Percentiles rank a stretch among this genome's conserved stretches.
These are phyloP conservation scores for Alloascoidea africana DNA, from an alignment of 805 yeast genomes.

Conservation along the genomic window DNA sequence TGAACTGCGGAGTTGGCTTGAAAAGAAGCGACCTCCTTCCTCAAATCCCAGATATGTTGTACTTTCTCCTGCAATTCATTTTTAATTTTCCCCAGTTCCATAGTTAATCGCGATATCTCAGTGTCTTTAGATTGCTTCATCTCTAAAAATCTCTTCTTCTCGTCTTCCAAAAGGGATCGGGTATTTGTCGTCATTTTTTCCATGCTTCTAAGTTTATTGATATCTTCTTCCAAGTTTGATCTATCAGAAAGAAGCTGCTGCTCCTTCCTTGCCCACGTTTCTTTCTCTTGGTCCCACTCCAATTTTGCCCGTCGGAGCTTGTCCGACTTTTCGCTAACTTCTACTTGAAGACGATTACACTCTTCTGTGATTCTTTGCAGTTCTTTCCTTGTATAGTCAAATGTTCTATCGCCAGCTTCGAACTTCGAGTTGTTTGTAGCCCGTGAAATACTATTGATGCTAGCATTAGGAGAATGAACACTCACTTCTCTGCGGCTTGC, in stretches of 20 bases:
- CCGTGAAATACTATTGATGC: too few relatives aligned
- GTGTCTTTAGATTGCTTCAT: neutral
- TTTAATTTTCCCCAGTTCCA: neutral
- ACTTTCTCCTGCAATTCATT: neutral
- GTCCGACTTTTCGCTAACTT: slow-evolving; percentile 1
- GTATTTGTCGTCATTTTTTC: neutral
- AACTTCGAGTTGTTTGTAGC: slow-evolving; percentile 5
- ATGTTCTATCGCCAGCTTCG: slow-evolving; percentile 5
- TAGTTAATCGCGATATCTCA: neutral
- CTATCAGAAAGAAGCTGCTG: slow-evolving; percentile 6
- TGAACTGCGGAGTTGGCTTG: neutral
- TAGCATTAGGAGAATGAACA: neutral
- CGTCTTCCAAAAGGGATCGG: slow-evolving; percentile 3
- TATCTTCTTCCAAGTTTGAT: slow-evolving; percentile 6
- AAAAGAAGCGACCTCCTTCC: neutral
- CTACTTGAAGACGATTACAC: slow-evolving; percentile 6
- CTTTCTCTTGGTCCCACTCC: neutral
- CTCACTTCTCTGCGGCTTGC: too few relatives aligned
- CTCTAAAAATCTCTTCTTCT: slow-evolving; percentile 3
- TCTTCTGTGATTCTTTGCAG: slow-evolving; percentile 7
- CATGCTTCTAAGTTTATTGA: slow-evolving; percentile 4
- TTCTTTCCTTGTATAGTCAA: slow-evolving; percentile 7
- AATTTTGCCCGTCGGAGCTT: neutral
- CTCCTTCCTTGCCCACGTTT: neutral
- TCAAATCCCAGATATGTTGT: neutral